Percentiles rank a stretch among this genome's conserved stretches.
Evolutionary conservation across 495 filamentous ascomycete genomes (phyloP).

Genomic region (Tuber aestivum): DNA sequence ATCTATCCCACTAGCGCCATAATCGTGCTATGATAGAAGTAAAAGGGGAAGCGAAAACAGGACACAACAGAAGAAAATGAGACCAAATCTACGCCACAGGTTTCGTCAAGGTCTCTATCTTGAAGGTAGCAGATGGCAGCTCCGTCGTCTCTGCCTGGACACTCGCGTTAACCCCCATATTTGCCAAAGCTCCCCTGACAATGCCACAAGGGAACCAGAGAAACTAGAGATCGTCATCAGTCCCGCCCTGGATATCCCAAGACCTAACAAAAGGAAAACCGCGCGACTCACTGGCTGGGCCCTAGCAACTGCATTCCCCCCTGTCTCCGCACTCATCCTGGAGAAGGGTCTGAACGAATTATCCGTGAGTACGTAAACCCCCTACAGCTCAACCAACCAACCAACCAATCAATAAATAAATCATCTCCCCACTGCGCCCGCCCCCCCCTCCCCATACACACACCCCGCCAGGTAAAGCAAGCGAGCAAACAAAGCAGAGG

Average conservation of each 20-base stretch:
- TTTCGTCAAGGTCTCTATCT: slow-evolving; percentile 72
- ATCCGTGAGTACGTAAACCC: slow-evolving; percentile 93
- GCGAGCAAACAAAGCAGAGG: background rate
- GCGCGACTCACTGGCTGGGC: slow-evolving; percentile 67
- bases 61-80: background rate
- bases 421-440: background rate
- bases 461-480: background rate
- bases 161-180: slow-evolving; percentile 81
- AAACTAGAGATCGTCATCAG: slow-evolving; percentile 53
- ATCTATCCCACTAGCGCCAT: background rate
- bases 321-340: slow-evolving; percentile 73
- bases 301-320: slow-evolving; percentile 61
- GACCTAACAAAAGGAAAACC: background rate
- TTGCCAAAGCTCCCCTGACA: slow-evolving; percentile 79
- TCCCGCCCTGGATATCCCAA: background rate
- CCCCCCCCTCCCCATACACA: background rate
- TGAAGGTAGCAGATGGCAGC: slow-evolving; percentile 83
- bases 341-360: slow-evolving; percentile 83
- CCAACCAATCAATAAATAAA: slow-evolving; percentile 11
- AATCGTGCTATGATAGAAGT: slow-evolving; percentile 20
- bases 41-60: slow-evolving; percentile 7
- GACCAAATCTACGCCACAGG: slow-evolving; percentile 31
- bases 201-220: slow-evolving; percentile 93
- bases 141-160: slow-evolving; percentile 84
- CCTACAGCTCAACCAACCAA: slow-evolving; percentile 47